Evolutionary conservation across 1,284 basidiomycete species (phyloP), one percentile per base, ranked within the genome.

Genomic region (Ceratobasidium sp.): DNA sequence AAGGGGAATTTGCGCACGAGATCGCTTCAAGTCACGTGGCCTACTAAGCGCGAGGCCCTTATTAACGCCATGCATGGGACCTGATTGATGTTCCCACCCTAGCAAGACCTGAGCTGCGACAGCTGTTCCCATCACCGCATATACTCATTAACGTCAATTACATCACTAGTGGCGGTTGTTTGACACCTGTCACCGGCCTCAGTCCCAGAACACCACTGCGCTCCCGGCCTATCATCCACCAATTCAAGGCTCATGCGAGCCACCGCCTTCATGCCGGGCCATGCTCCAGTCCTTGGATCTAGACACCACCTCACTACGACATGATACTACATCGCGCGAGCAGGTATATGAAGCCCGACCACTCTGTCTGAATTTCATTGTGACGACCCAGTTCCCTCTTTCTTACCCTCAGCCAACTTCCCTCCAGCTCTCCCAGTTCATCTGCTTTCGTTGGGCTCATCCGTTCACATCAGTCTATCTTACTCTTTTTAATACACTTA

Each of bases 361-460:
- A 7, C n/a, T 47, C 61, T 28, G 61, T 46, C 11, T 63, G 43
- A 47, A 63, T 26, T 47, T 63, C 41, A 41, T 63, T 63, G 61
- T 63, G 61, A 63, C 61, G 61, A 63, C 43, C 43, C 61, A 63
- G 61, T 46, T 26, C 61, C 49, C 61, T 63, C 61, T 49, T n/a
- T n/a, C 59, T 55, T 55, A 41, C 35, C 44, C 61, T n/a, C 11
- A 9, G 38, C 58, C 6, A 16, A 8, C 41, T 28, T 44, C 43
- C 28, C 61, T 44, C 61, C 59, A 32, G 54, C 54, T 63, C 44
- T 38, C 21, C 1, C 44, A 41, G 43, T 49, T 44, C 14, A n/a
- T n/a, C n/a, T 44, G 41, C 61, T 59, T 43, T 38, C 30, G 28
- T 55, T 32, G 54, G 54, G 28, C 54, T 55, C 38, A 55, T 55